These are phyloP conservation scores for Bisporella sp. DNA, from an alignment of 2,329 filamentous ascomycete species.

Conservation along the genomic window DNA sequence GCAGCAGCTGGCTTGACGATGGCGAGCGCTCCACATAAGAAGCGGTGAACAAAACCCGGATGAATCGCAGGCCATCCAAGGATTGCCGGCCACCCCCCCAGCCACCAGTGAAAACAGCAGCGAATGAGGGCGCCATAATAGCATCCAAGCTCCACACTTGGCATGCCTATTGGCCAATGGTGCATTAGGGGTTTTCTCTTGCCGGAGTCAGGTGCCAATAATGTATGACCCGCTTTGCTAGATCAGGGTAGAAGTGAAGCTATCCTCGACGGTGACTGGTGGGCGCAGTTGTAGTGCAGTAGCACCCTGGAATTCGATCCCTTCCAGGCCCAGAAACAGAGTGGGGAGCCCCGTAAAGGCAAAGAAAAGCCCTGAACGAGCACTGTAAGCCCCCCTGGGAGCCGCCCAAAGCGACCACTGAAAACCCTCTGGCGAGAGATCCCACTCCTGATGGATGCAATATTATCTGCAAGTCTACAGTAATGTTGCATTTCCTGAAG, in stretches of 20 bases:
- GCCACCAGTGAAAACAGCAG: constrained; percentile 8
- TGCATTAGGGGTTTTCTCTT: constrained; percentile 8
- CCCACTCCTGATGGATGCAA: no score
- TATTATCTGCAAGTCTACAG: no score
- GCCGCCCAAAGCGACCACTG: no score
- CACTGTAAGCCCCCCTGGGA: no score
- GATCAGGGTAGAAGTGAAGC: constrained; percentile 1
- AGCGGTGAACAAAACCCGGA: constrained; percentile 4
- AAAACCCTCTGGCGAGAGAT: no score
- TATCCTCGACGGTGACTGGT: not conserved
- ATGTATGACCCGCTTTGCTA: constrained; percentile 1
- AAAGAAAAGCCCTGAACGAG: no score
- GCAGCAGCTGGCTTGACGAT: constrained; percentile 14
- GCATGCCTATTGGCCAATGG: not conserved
- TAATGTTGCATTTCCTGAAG: no score
- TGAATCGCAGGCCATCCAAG: constrained; percentile 11
- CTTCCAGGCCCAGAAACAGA: no score
- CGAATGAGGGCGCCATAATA: constrained; percentile 11
- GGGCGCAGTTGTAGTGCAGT: not conserved
- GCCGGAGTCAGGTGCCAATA: constrained; percentile 17
- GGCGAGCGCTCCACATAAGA: constrained; percentile 13
- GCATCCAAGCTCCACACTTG: not conserved
- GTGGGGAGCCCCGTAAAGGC: no score
- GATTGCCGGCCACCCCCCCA: constrained; percentile 1
- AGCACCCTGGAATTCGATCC: no score